phyloP scores from a whole-genome alignment of 139 green algal genomes.

The Zygnema circumcarinatum region DNA sequence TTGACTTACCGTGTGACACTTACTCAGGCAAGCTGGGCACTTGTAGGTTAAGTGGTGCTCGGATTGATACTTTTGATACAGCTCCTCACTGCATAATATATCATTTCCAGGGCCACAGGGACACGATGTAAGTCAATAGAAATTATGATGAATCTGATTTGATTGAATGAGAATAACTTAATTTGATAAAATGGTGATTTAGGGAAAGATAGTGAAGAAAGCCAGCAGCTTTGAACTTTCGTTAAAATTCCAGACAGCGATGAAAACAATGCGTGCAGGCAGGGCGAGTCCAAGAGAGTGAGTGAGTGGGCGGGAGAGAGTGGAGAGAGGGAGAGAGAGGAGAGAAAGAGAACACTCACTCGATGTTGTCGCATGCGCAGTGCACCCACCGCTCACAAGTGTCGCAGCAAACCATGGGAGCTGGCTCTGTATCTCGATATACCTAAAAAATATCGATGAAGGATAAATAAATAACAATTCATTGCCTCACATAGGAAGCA shows the following conservation, averaged over 20 bases:
- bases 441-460: conserved; percentile 8
- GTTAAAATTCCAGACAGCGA: not conserved
- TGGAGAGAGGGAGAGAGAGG: no score
- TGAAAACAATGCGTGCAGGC: not conserved
- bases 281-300: no score
- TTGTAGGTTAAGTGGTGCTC: conserved; percentile 28
- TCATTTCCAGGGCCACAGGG: not conserved
- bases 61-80: conserved; percentile 50
- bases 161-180: not conserved
- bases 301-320: no score
- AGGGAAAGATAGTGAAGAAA: not conserved
- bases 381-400: conserved; percentile 54
- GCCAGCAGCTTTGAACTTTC: not conserved
- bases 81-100: conserved; percentile 37
- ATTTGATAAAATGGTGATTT: not conserved
- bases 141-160: not conserved
- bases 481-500: not conserved
- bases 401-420: conserved; percentile 56
- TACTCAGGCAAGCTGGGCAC: conserved; percentile 31
- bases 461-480: not conserved
- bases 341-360: no score
- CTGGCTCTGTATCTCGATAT: conserved; percentile 50
- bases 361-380: conserved; percentile 47
- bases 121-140: not conserved
- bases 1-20: conserved; percentile 19